A percentile compares a stretch with the other conserved stretches of the same genome.
Evolutionary conservation across 2,329 filamentous ascomycete genomes (phyloP).

Genomic region (Aspergillus felis): DNA sequence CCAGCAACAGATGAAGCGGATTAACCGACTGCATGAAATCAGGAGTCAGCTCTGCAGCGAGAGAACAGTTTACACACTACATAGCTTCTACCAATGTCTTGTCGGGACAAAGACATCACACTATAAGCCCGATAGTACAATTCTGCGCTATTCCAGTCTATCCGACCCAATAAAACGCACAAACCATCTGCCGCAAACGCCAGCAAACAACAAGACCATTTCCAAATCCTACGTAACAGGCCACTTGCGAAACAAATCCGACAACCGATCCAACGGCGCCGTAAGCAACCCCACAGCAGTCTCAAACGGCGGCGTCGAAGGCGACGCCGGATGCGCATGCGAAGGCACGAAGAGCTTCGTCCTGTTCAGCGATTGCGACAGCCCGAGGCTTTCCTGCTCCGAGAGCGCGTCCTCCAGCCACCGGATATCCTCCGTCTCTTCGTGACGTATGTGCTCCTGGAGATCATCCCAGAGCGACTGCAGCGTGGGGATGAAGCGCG

Average conservation of each 20-base stretch:
- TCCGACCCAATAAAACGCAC: too few relatives aligned
- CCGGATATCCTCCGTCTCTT: conserved; percentile 49
- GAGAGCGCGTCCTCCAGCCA: conserved; percentile 44
- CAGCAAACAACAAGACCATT: too few relatives aligned
- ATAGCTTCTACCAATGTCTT: too few relatives aligned
- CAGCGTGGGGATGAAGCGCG: conserved; percentile 44
- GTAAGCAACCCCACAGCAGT: conserved; percentile 52
- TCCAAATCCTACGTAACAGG: conserved; percentile 23
- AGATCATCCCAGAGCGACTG: conserved; percentile 43
- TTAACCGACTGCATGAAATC: too few relatives aligned
- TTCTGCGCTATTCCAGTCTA: too few relatives aligned
- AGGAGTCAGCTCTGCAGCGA: too few relatives aligned
- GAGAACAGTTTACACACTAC: too few relatives aligned
- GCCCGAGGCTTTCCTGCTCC: conserved; percentile 28
- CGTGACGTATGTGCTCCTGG: conserved; percentile 47
- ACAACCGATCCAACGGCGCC: conserved; percentile 54
- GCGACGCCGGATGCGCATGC: conserved; percentile 49
- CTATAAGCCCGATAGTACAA: too few relatives aligned
- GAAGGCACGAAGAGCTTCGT: conserved; percentile 55
- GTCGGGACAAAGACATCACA: too few relatives aligned
- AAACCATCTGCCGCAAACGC: too few relatives aligned
- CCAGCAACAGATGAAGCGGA: too few relatives aligned
- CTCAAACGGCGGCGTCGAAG: conserved; percentile 55
- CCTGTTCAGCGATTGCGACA: conserved; percentile 45
- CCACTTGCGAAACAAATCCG: conserved; percentile 56